Evolutionary conservation across 495 filamentous ascomycete genomes (phyloP), one percentile per base, ranked within the genome.

Genomic region (Emericellopsis terricola): DNA sequence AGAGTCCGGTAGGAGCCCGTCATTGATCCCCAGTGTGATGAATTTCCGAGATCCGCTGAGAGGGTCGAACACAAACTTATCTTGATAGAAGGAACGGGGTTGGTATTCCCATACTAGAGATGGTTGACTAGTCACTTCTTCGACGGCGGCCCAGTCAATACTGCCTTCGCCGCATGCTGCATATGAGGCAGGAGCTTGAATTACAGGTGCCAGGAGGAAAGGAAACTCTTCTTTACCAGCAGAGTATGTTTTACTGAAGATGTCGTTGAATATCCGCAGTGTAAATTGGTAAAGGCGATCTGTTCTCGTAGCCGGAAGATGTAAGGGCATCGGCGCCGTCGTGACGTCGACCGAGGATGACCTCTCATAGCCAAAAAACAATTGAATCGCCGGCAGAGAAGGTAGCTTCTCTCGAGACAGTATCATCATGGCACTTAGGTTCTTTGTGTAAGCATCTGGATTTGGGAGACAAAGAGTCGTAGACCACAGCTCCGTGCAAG

Each of bases 231-330:
- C n/a, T n/a, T n/a, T n/a, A n/a, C n/a, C n/a, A n/a, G n/a, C n/a
- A n/a, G n/a, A n/a, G 45, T 81, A 97, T 3, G 57, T 61, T 51
- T 97, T 97, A 41, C 81, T 83, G 51, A 93, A 97, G 1, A 94
- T 54, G 46, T 94, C 82, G n/a, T 69, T 57, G 45, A 86, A 94
- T 3, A 91, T 50, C 7, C 66, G 64, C 21, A 86, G 55, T 0
- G 81, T 92, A 43, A 91, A 87, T 1, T 47, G 46, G 14, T 68
- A 76, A 24, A 96, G 41, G 8, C 52, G 44, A 4, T 64, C 46
- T 4, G 81, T 36, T 2, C 60, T 51, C 2, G 55, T 44, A 0
- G 46, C 28, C 3, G 46, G 41, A 1, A 76, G 40, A 7, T 49
- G 14, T 8, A 87, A 32, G 3, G 53, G 38, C 7, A 33, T 45